These are phyloP conservation scores for Coemansia interrupta DNA, from an alignment of 192 early-diverging fungal species.

Conservation along the genomic window DNA sequence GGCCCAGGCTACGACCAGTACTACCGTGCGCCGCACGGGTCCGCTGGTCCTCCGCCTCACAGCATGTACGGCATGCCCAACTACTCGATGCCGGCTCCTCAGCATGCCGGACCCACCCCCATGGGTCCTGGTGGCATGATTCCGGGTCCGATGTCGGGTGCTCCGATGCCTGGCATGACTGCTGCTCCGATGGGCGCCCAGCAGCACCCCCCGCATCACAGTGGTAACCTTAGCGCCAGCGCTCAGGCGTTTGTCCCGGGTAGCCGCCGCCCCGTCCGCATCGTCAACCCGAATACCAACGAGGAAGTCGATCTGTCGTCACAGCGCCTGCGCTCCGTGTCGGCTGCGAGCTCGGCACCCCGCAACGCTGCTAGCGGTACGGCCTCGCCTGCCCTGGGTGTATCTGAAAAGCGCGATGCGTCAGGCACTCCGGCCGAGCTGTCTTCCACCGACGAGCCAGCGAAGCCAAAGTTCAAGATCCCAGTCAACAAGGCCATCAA, in stretches of 20 bases:
- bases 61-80: slow-evolving; percentile 37
- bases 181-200: slow-evolving; percentile 42
- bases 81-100: slow-evolving; percentile 42
- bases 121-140: slow-evolving; percentile 38
- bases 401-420: slow-evolving; percentile 25
- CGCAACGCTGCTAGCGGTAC: slow-evolving; percentile 41
- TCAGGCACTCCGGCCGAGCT: slow-evolving; percentile 17
- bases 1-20: slow-evolving; percentile 45
- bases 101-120: slow-evolving; percentile 26
- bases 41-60: slow-evolving; percentile 36
- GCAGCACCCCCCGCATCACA: slow-evolving; percentile 25
- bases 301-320: slow-evolving; percentile 62
- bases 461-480: slow-evolving; percentile 48
- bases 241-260: slow-evolving; percentile 43
- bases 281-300: slow-evolving; percentile 72
- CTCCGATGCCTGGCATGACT: slow-evolving; percentile 45
- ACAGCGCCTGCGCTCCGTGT: slow-evolving; percentile 38
- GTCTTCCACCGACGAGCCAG: slow-evolving; percentile 24
- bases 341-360: slow-evolving; percentile 41
- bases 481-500: slow-evolving; percentile 42
- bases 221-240: slow-evolving; percentile 20
- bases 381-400: slow-evolving; percentile 35
- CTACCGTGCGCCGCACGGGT: slow-evolving; percentile 31
- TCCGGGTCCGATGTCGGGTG: slow-evolving; percentile 23
- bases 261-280: slow-evolving; percentile 56